phyloP scores from a whole-genome alignment of 2,329 filamentous ascomycete genomes.

The Ceratocystis smalleyi region DNA sequence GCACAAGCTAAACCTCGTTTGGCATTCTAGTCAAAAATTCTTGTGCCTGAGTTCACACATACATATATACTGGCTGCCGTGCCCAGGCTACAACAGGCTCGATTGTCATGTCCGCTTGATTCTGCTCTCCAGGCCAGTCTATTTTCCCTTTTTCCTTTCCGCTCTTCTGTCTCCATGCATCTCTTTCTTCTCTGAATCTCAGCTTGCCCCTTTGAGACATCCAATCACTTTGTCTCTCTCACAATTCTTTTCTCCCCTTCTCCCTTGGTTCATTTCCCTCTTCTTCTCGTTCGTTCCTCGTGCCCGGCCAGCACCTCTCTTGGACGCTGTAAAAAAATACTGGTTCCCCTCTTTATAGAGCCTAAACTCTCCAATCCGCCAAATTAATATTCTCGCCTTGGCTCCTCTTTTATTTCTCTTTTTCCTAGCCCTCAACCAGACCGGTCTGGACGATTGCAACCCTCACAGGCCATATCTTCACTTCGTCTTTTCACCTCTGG shows the following conservation, averaged over 20 bases:
- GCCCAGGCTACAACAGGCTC: not conserved
- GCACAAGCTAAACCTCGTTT: conserved; percentile 13
- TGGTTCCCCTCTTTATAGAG: conserved; percentile 2
- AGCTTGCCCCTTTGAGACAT: not conserved
- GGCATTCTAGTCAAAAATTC: conserved; percentile 6
- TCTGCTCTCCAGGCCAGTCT: not conserved
- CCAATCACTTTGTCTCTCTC: not conserved
- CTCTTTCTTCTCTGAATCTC: too few species aligned
- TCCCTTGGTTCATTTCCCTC: not conserved
- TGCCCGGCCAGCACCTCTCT: not conserved
- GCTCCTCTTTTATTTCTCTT: not conserved
- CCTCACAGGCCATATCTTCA: not conserved
- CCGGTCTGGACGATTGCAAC: not conserved
- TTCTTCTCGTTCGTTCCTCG: not conserved
- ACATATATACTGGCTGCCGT: conserved; percentile 3
- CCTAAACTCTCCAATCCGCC: not conserved
- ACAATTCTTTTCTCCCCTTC: not conserved
- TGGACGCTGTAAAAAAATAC: not conserved
- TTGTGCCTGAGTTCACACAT: conserved; percentile 10
- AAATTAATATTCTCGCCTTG: not conserved
- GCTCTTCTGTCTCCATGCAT: not conserved
- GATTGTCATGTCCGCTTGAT: too few species aligned
- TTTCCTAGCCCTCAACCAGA: not conserved
- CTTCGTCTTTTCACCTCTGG: not conserved
- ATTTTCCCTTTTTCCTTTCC: not conserved